A percentile compares a stretch with the other conserved stretches of the same genome.
These are phyloP conservation scores for Naematelia aurantialba DNA, from an alignment of 768 basidiomycete genomes.

Conservation along the genomic window DNA sequence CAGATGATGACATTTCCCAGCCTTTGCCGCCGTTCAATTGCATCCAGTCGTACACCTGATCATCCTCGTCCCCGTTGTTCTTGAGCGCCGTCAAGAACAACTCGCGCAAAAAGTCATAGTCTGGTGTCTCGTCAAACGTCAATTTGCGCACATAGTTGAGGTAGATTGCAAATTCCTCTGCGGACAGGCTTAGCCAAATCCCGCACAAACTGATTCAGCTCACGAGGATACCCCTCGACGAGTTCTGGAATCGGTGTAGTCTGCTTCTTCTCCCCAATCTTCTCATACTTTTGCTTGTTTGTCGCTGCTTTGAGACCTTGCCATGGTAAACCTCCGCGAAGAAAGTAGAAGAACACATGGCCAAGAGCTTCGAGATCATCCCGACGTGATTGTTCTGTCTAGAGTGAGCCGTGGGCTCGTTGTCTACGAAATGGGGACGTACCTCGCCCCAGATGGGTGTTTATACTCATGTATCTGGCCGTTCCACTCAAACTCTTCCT, in stretches of 20 bases:
- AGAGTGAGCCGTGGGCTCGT: neutral
- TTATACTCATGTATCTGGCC: conserved; percentile 99
- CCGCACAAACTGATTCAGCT: conserved; percentile 6
- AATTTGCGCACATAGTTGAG: conserved; percentile 98
- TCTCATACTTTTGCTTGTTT: conserved; percentile 99
- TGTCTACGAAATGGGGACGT: no score
- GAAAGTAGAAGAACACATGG: conserved; percentile 99
- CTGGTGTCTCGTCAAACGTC: conserved; percentile 97
- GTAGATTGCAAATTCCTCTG: conserved; percentile 98
- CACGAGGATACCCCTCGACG: conserved; percentile 79
- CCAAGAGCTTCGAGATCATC: conserved; percentile 99
- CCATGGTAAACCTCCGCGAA: conserved; percentile 95
- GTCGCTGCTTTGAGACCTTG: conserved; percentile 98
- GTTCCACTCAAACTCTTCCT: conserved; percentile 95
- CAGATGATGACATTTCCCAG: conserved; percentile 74
- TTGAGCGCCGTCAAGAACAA: conserved; percentile 91
- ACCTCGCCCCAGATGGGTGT: conserved; percentile 97
- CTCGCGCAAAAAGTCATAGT: conserved; percentile 96
- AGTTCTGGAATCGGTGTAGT: conserved; percentile 95
- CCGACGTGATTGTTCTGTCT: conserved; percentile 66
- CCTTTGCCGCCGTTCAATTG: conserved; percentile 85
- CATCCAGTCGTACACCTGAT: conserved; percentile 97
- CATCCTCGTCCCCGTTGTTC: conserved; percentile 83
- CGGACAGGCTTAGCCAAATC: neutral
- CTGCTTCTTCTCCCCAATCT: conserved; percentile 99